Evolutionary conservation across 208 protist genomes (phyloP).

Genomic region (Novymonas esmeraldas): DNA sequence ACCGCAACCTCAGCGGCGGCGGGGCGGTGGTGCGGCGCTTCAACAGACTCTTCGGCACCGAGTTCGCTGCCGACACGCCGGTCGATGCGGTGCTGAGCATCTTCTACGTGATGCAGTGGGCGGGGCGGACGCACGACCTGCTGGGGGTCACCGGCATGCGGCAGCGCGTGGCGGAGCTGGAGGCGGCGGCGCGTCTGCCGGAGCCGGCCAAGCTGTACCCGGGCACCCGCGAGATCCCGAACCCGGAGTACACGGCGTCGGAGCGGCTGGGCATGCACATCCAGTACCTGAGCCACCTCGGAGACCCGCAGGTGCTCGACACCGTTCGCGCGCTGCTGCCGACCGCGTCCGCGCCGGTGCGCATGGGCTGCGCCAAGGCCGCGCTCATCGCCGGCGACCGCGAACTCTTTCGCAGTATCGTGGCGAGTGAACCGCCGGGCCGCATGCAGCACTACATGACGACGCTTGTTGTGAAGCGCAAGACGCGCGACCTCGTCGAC

Average conservation of each 20-base stretch:
- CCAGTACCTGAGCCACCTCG: conserved; percentile 85
- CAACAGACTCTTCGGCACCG: conserved; percentile 73
- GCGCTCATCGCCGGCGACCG: conserved; percentile 86
- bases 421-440: conserved; percentile 82
- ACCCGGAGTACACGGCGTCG: conserved; percentile 82
- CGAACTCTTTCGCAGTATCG: conserved; percentile 83
- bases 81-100: conserved; percentile 75
- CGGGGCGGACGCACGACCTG: conserved; percentile 51
- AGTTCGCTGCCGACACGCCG: conserved; percentile 85
- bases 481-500: conserved; percentile 85
- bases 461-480: conserved; percentile 84
- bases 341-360: conserved; percentile 66
- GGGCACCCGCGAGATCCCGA: conserved; percentile 86
- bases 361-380: conserved; percentile 92
- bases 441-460: conserved; percentile 92
- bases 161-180: conserved; percentile 71
- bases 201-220: conserved; percentile 73
- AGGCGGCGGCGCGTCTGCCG: conserved; percentile 43
- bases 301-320: conserved; percentile 68
- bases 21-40: conserved; percentile 67
- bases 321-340: conserved; percentile 69
- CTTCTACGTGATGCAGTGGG: conserved; percentile 81
- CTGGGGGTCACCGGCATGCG: conserved; percentile 84
- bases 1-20: conserved; percentile 63
- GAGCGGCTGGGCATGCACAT: conserved; percentile 92